Conservation (phyloP, 1,139 yeast genomes). For the Pichia cactophila region DNA sequence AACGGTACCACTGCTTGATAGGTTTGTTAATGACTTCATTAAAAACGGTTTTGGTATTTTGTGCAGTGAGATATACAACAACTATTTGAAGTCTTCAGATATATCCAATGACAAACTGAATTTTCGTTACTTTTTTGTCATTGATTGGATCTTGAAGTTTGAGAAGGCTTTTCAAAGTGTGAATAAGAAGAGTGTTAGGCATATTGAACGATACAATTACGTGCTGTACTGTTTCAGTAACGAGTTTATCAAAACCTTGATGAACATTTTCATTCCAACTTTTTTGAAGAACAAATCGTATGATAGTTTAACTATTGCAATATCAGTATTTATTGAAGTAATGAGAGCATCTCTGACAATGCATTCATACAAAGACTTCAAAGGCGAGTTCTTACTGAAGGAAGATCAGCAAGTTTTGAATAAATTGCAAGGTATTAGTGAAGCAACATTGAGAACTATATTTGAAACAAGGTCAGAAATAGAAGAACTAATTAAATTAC, state of each 20-base stretch:
- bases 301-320: conserved; percentile 51
- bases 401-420: conserved; percentile 49
- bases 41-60: conserved; percentile 75
- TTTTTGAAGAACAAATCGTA: conserved; percentile 37
- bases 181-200: conserved; percentile 8
- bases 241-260: conserved; percentile 53
- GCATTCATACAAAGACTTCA: conserved; percentile 44
- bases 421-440: conserved; percentile 37
- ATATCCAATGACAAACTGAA: conserved; percentile 16
- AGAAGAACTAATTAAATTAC: conserved; percentile 49
- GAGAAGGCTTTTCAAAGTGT: conserved; percentile 30
- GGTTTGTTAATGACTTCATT: conserved; percentile 50
- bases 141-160: conserved; percentile 63
- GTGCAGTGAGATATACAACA: conserved; percentile 32
- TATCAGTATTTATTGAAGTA: conserved; percentile 63
- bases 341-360: conserved; percentile 42
- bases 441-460: conserved; percentile 29
- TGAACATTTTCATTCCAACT: conserved; percentile 44
- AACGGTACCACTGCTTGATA: conserved; percentile 26
- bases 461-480: conserved; percentile 64
- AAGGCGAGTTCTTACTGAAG: conserved; percentile 46
- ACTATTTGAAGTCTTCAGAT: conserved; percentile 18
- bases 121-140: conserved; percentile 49
- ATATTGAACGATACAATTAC: conserved; percentile 44
- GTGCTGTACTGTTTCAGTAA: conserved; percentile 65